Conservation (phyloP, 306 rosid species). For the Rosa rugosa region DNA sequence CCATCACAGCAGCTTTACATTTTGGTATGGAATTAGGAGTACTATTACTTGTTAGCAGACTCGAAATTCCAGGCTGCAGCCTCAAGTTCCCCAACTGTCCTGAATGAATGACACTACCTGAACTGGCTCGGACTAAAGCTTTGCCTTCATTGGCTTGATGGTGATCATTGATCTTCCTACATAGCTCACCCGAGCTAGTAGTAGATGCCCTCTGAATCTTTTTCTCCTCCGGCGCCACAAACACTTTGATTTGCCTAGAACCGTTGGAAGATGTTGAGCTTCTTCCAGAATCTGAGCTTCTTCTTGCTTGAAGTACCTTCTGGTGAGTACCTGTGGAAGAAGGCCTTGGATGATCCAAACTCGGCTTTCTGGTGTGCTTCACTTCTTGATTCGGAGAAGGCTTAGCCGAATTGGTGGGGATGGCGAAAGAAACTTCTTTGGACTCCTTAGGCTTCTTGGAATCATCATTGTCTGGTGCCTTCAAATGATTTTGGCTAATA, state of each 20-base stretch:
- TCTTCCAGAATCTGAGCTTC: conserved; percentile 63
- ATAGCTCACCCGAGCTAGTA: conserved; percentile 33
- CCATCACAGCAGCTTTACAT: conserved; percentile 43
- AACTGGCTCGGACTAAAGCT: conserved; percentile 33
- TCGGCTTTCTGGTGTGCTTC: conserved; percentile 34
- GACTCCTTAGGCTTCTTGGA: conserved; percentile 19
- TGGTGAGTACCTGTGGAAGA: conserved; percentile 26
- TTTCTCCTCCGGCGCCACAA: conserved; percentile 21
- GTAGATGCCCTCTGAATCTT: conserved; percentile 33
- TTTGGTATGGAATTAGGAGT: conserved; percentile 33
- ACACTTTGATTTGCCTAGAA: conserved; percentile 35
- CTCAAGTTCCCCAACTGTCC: conserved; percentile 46
- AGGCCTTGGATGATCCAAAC: conserved; percentile 32
- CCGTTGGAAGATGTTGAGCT: conserved; percentile 58
- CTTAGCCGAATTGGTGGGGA: conserved; percentile 10
- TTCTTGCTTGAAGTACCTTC: conserved; percentile 31
- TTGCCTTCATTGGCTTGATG: conserved; percentile 34
- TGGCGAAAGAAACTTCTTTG: conserved; percentile 7
- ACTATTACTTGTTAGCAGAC: conserved; percentile 40
- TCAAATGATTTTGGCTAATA: conserved; percentile 24
- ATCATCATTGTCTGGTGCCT: conserved; percentile 23
- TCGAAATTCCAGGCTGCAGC: conserved; percentile 38
- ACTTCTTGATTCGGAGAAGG: conserved; percentile 24
- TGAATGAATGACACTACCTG: conserved; percentile 6
- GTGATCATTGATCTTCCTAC: conserved; percentile 38